These are phyloP conservation scores for Hypsizygus ulmarius DNA, from an alignment of 1,284 basidiomycete species.

Conservation along the genomic window DNA sequence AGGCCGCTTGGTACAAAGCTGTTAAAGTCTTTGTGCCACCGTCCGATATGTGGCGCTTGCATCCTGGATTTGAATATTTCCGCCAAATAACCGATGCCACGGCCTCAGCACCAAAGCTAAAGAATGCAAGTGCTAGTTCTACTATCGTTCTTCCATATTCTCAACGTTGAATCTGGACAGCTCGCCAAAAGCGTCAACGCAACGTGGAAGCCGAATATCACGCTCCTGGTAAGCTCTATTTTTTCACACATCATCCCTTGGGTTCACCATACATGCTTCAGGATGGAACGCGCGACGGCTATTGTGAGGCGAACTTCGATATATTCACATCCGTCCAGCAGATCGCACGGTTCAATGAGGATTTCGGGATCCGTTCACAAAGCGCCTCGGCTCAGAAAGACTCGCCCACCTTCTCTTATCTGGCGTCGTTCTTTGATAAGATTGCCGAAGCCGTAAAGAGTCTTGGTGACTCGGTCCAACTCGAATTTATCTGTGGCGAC, in stretches of 20 bases:
- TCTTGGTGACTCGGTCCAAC: constrained; percentile 21
- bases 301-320: neutral
- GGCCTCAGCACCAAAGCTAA: constrained; percentile 3
- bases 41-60: constrained; percentile 15
- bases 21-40: constrained; percentile 22
- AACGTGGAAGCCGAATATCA: constrained; percentile 31
- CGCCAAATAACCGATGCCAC: constrained; percentile 4
- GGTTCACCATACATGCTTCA: neutral
- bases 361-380: constrained; percentile 12
- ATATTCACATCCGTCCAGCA: constrained; percentile 14
- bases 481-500: constrained; percentile 21
- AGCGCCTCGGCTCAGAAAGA: constrained; percentile 12
- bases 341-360: constrained; percentile 20
- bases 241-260: neutral
- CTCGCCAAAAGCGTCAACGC: constrained; percentile 15
- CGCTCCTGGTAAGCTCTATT: constrained; percentile 22
- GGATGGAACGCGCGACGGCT: constrained; percentile 8
- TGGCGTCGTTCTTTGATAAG: constrained; percentile 24
- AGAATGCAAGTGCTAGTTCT: neutral
- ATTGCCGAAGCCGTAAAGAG: constrained; percentile 12
- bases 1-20: constrained; percentile 10
- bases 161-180: constrained; percentile 7
- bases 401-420: constrained; percentile 23
- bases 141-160: neutral
- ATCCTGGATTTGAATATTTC: constrained; percentile 21